Base-by-base conservation (phyloP, 495 filamentous ascomycete genomes). In the Xylaria grammica region DNA sequence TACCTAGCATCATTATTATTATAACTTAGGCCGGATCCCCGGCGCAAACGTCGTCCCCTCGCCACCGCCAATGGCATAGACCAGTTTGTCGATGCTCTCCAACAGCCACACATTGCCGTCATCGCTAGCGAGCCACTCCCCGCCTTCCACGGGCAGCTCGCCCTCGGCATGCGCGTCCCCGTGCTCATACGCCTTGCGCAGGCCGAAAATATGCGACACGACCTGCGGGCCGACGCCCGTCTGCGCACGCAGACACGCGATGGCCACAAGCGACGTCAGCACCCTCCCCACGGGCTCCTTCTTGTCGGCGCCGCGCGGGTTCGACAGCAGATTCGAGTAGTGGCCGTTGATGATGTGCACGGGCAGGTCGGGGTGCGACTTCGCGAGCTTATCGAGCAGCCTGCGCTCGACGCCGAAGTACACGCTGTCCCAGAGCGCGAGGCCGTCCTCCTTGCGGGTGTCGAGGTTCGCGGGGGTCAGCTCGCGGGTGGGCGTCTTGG, bases 161-260 rank as follows among this genome's bases (percentile, higher is more conserved):
- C 78, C 65, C 46, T 63, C 69, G 27, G 76, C 84, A 65, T 86
- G 79, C 17, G 76, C 79, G 26, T 71, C 81, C 7, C 87, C 89
- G 79, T 91, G 87, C 64, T 90, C 88, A 24, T 87, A 79, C 15
- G 84, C 89, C 79, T 93, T 93, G 46, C 88, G 71, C 71, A 83
- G 67, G 4, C 90, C 90, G 78, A 90, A 92, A 0, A 93, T 78
- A 77, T 94, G 91, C 63, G 85, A 89, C 7, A 86, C 75, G 7
- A 94, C 90, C 79, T 94, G 91, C 24, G 91, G 91, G 1, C 86
- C 90, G 3, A 93, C 90, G 1, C 91, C 91, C 11, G 87, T 87
- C 78, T 94, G 91, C 52, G 91, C 83, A 20, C 91, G 73, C 69
- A 94, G 67, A 71, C 87, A 90, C 11, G 90, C 78, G 36, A 94